Evolutionary conservation across 108 stramenopile species (phyloP).

Genomic region (Cylindrotheca closterium): DNA sequence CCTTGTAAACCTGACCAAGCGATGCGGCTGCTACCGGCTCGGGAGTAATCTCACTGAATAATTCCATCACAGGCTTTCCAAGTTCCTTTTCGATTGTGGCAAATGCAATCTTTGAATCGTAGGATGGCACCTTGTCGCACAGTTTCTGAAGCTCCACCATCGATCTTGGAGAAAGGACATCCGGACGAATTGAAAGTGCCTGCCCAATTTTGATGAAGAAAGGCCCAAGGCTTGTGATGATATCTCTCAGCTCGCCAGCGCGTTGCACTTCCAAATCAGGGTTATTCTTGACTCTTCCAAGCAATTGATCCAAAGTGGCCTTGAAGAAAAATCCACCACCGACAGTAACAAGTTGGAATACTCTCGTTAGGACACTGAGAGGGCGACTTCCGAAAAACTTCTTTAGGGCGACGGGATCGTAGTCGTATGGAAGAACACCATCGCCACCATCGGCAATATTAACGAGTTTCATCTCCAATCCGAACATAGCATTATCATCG

Average conservation of each 20-base stretch:
- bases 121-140: conserved; percentile 94
- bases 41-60: conserved; percentile 87
- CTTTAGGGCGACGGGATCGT: conserved; percentile 82
- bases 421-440: conserved; percentile 70
- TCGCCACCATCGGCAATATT: conserved; percentile 51
- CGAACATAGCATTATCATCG: conserved; percentile 72
- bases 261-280: conserved; percentile 80
- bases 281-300: conserved; percentile 58
- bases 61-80: conserved; percentile 72
- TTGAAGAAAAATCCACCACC: conserved; percentile 59
- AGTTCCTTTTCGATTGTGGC: conserved; percentile 88
- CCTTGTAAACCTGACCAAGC: conserved; percentile 92
- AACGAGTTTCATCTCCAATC: conserved; percentile 82
- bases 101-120: conserved; percentile 81
- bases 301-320: conserved; percentile 46
- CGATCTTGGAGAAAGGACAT: conserved; percentile 80
- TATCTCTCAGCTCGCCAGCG: conserved; percentile 85
- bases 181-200: conserved; percentile 91
- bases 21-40: conserved; percentile 94
- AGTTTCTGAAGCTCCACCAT: conserved; percentile 95
- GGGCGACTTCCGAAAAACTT: conserved; percentile 82
- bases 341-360: conserved; percentile 64
- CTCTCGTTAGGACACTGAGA: conserved; percentile 55
- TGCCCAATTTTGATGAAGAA: conserved; percentile 91
- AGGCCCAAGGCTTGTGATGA: conserved; percentile 87